These are phyloP conservation scores for Phytophthora constricta DNA, from an alignment of 352 stramenopile species.

Conservation along the genomic window DNA sequence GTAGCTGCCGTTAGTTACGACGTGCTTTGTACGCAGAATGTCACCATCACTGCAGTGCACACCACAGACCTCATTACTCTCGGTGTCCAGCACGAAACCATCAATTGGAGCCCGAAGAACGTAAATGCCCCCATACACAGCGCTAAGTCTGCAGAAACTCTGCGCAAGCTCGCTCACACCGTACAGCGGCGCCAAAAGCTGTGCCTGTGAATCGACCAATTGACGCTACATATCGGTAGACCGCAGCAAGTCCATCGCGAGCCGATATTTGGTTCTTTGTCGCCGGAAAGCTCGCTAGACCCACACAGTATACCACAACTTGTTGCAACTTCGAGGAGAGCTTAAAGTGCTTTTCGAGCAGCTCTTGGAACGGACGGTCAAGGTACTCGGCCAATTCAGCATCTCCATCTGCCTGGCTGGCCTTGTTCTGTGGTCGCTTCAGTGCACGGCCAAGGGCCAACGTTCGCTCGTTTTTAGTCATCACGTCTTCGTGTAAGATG, in stretches of 20 bases:
- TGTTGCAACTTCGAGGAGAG: constrained; percentile 80
- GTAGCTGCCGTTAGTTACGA: constrained; percentile 72
- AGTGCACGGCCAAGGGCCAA: constrained; percentile 81
- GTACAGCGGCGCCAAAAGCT: constrained; percentile 87
- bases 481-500: constrained; percentile 75
- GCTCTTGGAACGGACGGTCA: constrained; percentile 69
- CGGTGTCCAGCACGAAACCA: constrained; percentile 55
- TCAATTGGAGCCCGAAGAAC: constrained; percentile 75
- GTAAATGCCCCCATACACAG: constrained; percentile 90
- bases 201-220: constrained; percentile 89
- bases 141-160: constrained; percentile 87
- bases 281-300: constrained; percentile 65
- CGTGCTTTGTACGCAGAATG: constrained; percentile 51
- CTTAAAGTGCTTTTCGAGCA: constrained; percentile 77
- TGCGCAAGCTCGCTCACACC: constrained; percentile 88
- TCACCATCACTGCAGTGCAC: constrained; percentile 51
- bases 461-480: constrained; percentile 86
- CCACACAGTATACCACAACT: constrained; percentile 89
- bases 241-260: constrained; percentile 51
- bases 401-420: constrained; percentile 44
- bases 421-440: constrained; percentile 89
- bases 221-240: constrained; percentile 73
- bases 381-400: constrained; percentile 47
- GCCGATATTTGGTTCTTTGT: constrained; percentile 59
- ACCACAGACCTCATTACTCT: constrained; percentile 40